phyloP scores from a whole-genome alignment of 768 basidiomycete genomes.

The Agrocybe pediades region DNA sequence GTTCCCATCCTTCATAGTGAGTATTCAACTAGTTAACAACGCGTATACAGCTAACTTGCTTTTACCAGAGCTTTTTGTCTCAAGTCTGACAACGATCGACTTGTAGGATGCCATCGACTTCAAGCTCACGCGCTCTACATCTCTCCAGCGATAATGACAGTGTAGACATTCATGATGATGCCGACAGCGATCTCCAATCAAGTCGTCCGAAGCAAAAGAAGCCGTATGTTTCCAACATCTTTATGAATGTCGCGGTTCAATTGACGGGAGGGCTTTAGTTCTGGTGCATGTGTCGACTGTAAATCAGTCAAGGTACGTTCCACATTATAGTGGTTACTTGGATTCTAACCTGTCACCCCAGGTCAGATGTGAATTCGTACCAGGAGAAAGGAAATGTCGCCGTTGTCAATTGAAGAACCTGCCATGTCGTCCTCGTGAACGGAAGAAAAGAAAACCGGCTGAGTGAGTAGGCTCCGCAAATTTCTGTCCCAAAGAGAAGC shows the following conservation, averaged over 20 bases:
- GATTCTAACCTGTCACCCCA: slow-evolving; percentile 17
- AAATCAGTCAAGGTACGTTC: slow-evolving; percentile 58
- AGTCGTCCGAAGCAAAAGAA: slow-evolving; percentile 14
- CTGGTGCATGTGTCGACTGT: slow-evolving; percentile 58
- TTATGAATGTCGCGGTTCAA: background rate
- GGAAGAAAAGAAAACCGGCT: slow-evolving; percentile 61
- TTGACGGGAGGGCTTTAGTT: slow-evolving; percentile 27
- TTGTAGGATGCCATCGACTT: slow-evolving; percentile 10
- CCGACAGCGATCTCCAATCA: slow-evolving; percentile 6
- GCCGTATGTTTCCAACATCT: slow-evolving; percentile 14
- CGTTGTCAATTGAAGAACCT: slow-evolving; percentile 50
- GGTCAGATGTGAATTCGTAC: slow-evolving; percentile 54
- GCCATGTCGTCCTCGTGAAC: slow-evolving; percentile 44
- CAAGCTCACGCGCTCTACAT: slow-evolving; percentile 11
- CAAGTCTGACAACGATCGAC: too few species aligned
- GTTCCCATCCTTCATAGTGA: background rate
- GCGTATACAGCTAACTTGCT: too few species aligned
- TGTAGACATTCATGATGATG: slow-evolving; percentile 12
- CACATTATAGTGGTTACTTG: background rate
- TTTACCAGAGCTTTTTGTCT: too few species aligned
- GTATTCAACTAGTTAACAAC: background rate
- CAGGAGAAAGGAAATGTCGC: slow-evolving; percentile 47
- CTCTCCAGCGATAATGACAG: slow-evolving; percentile 18
- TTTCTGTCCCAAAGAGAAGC: background rate
- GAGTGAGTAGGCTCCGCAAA: slow-evolving; percentile 37